Percentiles rank a stretch among this genome's conserved stretches.
These are phyloP conservation scores for Neurospora sp. DNA, from an alignment of 495 filamentous ascomycete species.

Conservation along the genomic window DNA sequence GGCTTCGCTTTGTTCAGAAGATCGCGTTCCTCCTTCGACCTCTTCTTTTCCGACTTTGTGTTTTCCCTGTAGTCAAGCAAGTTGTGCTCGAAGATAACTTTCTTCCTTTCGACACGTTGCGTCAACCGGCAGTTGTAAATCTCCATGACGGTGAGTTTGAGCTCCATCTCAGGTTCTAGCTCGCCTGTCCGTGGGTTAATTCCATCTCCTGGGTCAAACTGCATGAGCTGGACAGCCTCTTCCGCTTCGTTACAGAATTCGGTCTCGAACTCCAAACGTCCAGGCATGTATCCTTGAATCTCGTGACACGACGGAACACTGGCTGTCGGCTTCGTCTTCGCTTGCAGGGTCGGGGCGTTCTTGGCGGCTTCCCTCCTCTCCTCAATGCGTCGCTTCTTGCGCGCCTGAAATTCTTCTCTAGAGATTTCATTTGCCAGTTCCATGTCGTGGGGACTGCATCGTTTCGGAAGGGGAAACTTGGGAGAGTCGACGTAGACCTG, in stretches of 20 bases:
- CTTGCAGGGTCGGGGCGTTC: constrained; percentile 69
- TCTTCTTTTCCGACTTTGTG: constrained; percentile 78
- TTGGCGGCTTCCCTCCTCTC: constrained; percentile 80
- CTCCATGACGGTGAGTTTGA: constrained; percentile 97
- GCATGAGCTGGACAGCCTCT: constrained; percentile 95
- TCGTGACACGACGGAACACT: constrained; percentile 93
- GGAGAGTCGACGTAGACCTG: constrained; percentile 74
- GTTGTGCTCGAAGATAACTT: constrained; percentile 90
- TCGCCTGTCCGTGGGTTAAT: constrained; percentile 72
- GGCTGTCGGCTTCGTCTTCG: constrained; percentile 91
- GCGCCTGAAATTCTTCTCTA: constrained; percentile 83
- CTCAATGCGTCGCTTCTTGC: constrained; percentile 93
- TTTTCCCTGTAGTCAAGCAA: constrained; percentile 89
- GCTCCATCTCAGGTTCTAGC: constrained; percentile 84
- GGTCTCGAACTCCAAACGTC: constrained; percentile 92
- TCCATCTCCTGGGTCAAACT: constrained; percentile 93
- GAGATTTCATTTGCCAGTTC: constrained; percentile 66
- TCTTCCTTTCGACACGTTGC: constrained; percentile 87
- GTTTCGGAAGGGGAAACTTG: constrained; percentile 75
- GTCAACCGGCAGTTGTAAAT: constrained; percentile 94
- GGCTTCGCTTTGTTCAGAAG: constrained; percentile 88
- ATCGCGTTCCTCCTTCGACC: constrained; percentile 88
- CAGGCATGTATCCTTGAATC: constrained; percentile 97
- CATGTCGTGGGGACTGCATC: constrained; percentile 70
- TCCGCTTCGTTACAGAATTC: constrained; percentile 97